phyloP scores from a whole-genome alignment of 176 grass and related monocot species.

The Eremochloa ophiuroides region DNA sequence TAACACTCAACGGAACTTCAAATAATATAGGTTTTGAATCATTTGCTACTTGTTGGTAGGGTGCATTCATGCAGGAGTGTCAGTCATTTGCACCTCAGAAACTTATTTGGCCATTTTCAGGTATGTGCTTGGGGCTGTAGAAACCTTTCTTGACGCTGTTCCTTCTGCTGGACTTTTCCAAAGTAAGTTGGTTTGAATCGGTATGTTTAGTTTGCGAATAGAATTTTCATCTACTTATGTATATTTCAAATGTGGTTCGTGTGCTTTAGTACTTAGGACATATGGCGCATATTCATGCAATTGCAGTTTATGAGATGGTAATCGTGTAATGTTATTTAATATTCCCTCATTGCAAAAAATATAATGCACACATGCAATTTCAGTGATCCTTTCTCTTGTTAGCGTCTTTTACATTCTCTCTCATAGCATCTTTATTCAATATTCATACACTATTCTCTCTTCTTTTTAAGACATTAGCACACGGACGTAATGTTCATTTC shows the following conservation, averaged over 20 bases:
- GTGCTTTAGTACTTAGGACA: neutral
- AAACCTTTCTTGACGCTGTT: conserved; percentile 94
- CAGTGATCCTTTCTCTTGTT: neutral
- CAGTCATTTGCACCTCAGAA: neutral
- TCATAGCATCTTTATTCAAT: neutral
- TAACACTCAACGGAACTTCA: neutral
- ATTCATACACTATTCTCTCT: neutral
- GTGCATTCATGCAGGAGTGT: neutral
- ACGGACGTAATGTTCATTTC: neutral
- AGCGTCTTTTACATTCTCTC: neutral
- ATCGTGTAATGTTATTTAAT: neutral
- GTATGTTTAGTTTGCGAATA: conserved; percentile 20
- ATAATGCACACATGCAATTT: neutral
- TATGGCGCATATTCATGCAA: neutral
- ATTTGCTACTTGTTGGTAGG: neutral
- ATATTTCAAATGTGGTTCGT: neutral
- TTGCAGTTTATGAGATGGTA: conserved; percentile 9
- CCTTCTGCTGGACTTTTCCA: conserved; percentile 92
- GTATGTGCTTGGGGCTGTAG: conserved; percentile 99
- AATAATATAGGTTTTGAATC: neutral
- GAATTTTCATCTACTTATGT: neutral
- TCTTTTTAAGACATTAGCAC: neutral
- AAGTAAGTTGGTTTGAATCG: conserved; percentile 42
- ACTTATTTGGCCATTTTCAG: conserved; percentile 46
- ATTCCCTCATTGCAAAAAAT: neutral